Evolutionary conservation across 2,329 filamentous ascomycete genomes (phyloP), one percentile per base, ranked within the genome.

Genomic region (Alternaria consortialis): DNA sequence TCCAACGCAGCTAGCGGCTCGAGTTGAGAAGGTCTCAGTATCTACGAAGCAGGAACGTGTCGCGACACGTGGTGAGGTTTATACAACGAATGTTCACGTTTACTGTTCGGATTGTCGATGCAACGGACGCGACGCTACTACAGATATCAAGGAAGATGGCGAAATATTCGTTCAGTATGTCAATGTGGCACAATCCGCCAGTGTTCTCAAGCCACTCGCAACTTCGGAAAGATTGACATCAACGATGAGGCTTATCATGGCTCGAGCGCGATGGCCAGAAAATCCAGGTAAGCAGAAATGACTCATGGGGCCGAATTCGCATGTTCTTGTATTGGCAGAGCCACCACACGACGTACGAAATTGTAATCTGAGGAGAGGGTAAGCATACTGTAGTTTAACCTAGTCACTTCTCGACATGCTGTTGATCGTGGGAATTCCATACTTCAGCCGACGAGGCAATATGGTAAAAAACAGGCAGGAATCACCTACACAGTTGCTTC

Each of bases 271-370:
- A 36, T 25, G 32, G 27, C n/a, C 20, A 50, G 31, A 17, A 20
- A n/a, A 34, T 36, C 13, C 12, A 25, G 32, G 46, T 48, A 48
- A 48, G 46, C 31, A 48, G 31, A 50, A 36, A 36, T 50, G 46
- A 36, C 46, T 50, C 32, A 25, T 50, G 32, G 20, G 12, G 25
- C 31, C 6, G 13, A 27, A 36, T 25, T 23, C 8, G 20, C 20
- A 34, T 25, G 32, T 15, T 34, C 13, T 27, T 13, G 15, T 7
- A 36, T 37, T 25, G 13, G 5, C 5, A 7, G 23, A 36, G 25
- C 11, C 9, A 25, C 15, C 36, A 48, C 31, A n/a, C 31, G 17
- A 13, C n/a, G 32, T 13, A 50, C 12, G 13, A 25, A 8, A 12
- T 36, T 37, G 20, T 36, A 36, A 9, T 50, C 20, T 7, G n/a